Evolutionary conservation across 2,329 filamentous ascomycete species (phyloP).

Genomic region (Xylariaceae sp.): DNA sequence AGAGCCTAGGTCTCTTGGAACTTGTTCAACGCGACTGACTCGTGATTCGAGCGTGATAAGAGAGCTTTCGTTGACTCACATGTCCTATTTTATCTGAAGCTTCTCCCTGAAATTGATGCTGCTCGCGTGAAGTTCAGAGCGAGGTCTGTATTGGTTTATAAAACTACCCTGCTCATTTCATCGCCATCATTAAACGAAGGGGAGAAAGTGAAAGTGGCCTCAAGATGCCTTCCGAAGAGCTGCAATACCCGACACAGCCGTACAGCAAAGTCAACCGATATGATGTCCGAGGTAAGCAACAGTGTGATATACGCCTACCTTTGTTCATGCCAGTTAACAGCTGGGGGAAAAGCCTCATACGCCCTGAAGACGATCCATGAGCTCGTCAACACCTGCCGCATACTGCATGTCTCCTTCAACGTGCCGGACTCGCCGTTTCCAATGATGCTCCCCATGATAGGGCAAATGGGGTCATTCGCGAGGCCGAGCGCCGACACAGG

Average conservation of each 20-base stretch:
- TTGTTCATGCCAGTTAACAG: slow-evolving; percentile 15
- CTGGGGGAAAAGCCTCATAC: slow-evolving; percentile 55
- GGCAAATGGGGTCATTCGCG: slow-evolving; percentile 70
- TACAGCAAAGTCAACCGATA: slow-evolving; percentile 65
- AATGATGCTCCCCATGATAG: slow-evolving; percentile 78
- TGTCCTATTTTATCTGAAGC: background rate
- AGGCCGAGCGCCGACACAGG: slow-evolving; percentile 55
- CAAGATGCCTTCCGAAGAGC: slow-evolving; percentile 42
- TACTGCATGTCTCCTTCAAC: slow-evolving; percentile 78
- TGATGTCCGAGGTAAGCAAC: slow-evolving; percentile 53
- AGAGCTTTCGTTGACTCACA: background rate
- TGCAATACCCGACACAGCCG: slow-evolving; percentile 60
- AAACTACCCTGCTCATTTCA: background rate
- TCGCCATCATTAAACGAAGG: background rate
- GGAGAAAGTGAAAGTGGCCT: background rate
- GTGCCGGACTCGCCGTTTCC: slow-evolving; percentile 64
- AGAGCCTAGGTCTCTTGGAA: background rate
- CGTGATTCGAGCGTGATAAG: background rate
- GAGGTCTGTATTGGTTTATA: background rate
- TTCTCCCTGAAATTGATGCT: background rate
- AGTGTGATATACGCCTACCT: background rate
- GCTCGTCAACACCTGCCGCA: slow-evolving; percentile 68
- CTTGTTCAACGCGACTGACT: no score
- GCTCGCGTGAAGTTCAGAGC: background rate
- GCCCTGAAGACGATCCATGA: slow-evolving; percentile 67